Conservation (phyloP, 139 green algal genomes). For the Tetraselmis striata region DNA sequence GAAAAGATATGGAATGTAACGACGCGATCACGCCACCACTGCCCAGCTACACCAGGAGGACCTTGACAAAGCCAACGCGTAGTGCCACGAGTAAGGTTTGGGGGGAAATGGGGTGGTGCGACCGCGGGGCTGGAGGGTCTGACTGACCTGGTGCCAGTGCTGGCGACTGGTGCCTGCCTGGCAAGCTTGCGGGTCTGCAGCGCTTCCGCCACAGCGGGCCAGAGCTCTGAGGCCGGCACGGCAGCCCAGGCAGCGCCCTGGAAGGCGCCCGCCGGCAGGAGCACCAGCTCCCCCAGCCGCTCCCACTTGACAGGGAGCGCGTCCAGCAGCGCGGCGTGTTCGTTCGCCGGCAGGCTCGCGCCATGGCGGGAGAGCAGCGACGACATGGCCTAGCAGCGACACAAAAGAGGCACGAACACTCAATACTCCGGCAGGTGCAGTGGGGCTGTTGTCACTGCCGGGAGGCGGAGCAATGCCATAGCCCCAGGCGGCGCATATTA, state of each 20-base stretch:
- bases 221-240: slow-evolving; percentile 8
- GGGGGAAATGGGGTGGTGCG: not conserved
- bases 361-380: not conserved
- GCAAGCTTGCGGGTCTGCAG: slow-evolving; percentile 35
- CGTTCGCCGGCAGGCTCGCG: not conserved
- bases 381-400: not conserved
- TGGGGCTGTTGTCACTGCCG: too few species aligned
- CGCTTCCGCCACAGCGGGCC: slow-evolving; percentile 22
- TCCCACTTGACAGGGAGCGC: slow-evolving; percentile 53
- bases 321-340: slow-evolving; percentile 1
- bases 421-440: too few species aligned
- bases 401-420: too few species aligned
- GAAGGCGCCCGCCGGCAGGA: slow-evolving; percentile 37
- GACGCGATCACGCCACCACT: too few species aligned
- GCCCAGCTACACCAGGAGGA: too few species aligned
- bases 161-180: slow-evolving; percentile 38
- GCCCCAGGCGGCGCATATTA: too few species aligned
- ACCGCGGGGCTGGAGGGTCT: not conserved
- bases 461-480: too few species aligned
- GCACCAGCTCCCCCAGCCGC: slow-evolving; percentile 51
- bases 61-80: not conserved
- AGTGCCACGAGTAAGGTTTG: not conserved
- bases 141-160: slow-evolving; percentile 23
- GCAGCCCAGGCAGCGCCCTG: slow-evolving; percentile 10
- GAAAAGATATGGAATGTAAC: too few species aligned